A percentile compares a stretch with the other conserved stretches of the same genome.
phyloP scores from a whole-genome alignment of 2,329 filamentous ascomycete genomes.

The Thermomyces lanuginosus region DNA sequence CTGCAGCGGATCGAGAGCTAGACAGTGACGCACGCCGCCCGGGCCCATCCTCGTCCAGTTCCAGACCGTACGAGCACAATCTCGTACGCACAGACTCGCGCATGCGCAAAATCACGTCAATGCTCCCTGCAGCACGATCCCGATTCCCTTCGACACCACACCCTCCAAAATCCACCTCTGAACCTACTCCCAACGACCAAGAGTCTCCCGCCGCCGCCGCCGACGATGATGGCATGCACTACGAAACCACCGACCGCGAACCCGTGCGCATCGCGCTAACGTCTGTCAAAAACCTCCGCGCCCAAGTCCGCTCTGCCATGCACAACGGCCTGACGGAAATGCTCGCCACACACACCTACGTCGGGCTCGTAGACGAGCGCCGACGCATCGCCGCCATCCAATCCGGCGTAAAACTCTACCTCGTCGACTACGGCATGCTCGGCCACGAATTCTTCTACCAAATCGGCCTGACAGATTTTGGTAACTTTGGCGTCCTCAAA shows the following conservation, averaged over 20 bases:
- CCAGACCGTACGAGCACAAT: slow-evolving; percentile 63
- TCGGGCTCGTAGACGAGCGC: slow-evolving; percentile 77
- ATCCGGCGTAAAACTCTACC: slow-evolving; percentile 75
- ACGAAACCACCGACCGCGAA: slow-evolving; percentile 55
- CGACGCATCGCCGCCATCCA: slow-evolving; percentile 85
- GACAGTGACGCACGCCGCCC: slow-evolving; percentile 2
- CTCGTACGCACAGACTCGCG: slow-evolving; percentile 80
- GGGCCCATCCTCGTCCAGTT: slow-evolving; percentile 19
- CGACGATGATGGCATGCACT: slow-evolving; percentile 42
- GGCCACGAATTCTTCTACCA: slow-evolving; percentile 92
- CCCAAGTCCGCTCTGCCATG: slow-evolving; percentile 62
- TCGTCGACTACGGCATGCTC: slow-evolving; percentile 81
- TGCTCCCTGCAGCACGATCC: slow-evolving; percentile 74
- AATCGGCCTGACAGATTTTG: slow-evolving; percentile 83
- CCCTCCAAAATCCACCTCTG: slow-evolving; percentile 11
- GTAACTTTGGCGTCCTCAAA: slow-evolving; percentile 73
- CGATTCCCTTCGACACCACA: slow-evolving; percentile 22
- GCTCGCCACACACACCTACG: slow-evolving; percentile 76
- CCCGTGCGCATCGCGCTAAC: slow-evolving; percentile 55
- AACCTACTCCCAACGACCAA: slow-evolving; percentile 17
- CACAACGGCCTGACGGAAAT: slow-evolving; percentile 77
- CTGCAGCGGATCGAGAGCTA: slow-evolving; percentile 16
- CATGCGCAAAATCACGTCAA: slow-evolving; percentile 86
- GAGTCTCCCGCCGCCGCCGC: slow-evolving; percentile 13
- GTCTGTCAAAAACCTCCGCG: slow-evolving; percentile 73